phyloP scores from a whole-genome alignment of 768 basidiomycete species.

The Naganishia antarctica region DNA sequence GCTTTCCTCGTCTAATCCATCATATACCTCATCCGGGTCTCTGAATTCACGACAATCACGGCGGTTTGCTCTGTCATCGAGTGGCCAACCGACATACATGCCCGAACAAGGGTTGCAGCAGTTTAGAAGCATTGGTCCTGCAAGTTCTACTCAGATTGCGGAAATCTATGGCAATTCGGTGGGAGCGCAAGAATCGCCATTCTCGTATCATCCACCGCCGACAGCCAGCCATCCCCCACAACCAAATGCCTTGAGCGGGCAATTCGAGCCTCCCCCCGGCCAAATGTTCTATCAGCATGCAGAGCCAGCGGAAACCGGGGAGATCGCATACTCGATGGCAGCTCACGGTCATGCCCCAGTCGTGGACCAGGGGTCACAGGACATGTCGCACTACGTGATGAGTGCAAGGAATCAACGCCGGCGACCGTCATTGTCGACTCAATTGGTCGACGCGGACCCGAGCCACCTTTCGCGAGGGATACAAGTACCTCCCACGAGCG shows the following conservation, averaged over 20 bases:
- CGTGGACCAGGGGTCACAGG: background rate
- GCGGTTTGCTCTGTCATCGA: conserved; percentile 3
- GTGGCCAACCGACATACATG: conserved; percentile 3
- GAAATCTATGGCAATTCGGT: conserved; percentile 30
- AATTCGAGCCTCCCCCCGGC: background rate
- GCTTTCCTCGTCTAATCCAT: conserved; percentile 6
- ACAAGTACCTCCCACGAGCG: background rate
- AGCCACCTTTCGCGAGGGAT: no score
- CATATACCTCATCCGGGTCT: conserved; percentile 10
- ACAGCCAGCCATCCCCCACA: conserved; percentile 18
- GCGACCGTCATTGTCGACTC: conserved; percentile 10
- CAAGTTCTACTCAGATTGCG: conserved; percentile 22
- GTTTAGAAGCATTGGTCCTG: conserved; percentile 12
- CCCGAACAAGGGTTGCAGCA: conserved; percentile 5
- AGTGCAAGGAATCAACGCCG: conserved; percentile 10
- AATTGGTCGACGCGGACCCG: background rate
- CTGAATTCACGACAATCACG: conserved; percentile 5
- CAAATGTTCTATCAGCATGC: background rate
- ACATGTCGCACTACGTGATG: conserved; percentile 11
- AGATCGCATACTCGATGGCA: background rate
- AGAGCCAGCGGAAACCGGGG: background rate
- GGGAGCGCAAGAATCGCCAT: conserved; percentile 25
- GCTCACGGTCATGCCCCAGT: background rate
- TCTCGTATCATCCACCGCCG: conserved; percentile 30
- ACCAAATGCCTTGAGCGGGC: background rate